Percentiles rank a stretch among this genome's conserved stretches.
These are phyloP conservation scores for Alloteropsis semialata DNA, from an alignment of 176 grass and related monocot genomes.

Conservation along the genomic window DNA sequence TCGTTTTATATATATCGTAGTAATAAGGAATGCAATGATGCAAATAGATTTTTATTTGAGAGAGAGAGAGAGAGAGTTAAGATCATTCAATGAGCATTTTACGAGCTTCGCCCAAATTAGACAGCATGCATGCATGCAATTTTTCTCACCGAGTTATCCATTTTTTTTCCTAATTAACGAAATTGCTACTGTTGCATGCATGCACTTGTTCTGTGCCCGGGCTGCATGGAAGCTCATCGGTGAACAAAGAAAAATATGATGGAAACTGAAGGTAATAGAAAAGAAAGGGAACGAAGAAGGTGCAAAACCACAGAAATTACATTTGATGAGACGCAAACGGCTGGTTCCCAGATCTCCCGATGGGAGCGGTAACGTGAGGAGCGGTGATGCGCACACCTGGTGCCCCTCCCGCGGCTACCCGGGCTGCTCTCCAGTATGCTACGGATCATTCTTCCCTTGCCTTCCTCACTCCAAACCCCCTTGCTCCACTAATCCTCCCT, in stretches of 20 bases:
- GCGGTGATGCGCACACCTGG: conserved; percentile 1
- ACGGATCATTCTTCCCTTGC: conserved; percentile 14
- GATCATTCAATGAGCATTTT: no score
- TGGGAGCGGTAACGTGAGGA: not conserved
- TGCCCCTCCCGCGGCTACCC: not conserved
- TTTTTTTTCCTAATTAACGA: not conserved
- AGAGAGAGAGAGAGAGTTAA: no score
- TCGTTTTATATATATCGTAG: no score
- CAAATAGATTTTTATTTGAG: no score
- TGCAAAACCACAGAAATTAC: not conserved
- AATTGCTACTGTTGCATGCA: not conserved
- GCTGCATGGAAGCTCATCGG: not conserved
- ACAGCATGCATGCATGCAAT: no score
- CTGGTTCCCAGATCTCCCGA: not conserved
- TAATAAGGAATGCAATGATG: no score
- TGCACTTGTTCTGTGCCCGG: not conserved
- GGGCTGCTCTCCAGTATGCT: not conserved
- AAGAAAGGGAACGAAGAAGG: not conserved
- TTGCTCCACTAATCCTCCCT: not conserved
- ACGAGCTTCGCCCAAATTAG: no score
- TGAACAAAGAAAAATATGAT: not conserved
- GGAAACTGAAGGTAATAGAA: not conserved
- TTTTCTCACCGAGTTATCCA: no score
- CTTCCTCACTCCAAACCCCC: not conserved
- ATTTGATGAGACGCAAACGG: not conserved